Conservation (phyloP, 495 filamentous ascomycete species). For the Echria macrotheca region DNA sequence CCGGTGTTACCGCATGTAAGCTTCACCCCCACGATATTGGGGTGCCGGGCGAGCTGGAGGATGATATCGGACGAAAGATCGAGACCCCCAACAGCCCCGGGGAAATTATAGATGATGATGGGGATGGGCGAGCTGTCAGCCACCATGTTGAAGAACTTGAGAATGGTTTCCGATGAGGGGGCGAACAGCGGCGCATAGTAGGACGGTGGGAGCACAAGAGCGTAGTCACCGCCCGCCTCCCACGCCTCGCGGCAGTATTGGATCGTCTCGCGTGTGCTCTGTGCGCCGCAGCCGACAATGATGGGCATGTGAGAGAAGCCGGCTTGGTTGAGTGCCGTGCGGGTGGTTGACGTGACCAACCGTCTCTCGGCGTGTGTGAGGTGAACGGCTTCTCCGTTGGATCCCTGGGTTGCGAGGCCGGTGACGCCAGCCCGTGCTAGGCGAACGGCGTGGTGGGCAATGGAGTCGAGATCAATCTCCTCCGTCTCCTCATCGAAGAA, state of each 20-base stretch:
- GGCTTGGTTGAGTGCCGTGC: conserved; percentile 64
- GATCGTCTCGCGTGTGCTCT: conserved; percentile 84
- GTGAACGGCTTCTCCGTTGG: conserved; percentile 87
- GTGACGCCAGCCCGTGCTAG: conserved; percentile 76
- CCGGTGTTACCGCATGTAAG: conserved; percentile 93
- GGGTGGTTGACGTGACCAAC: conserved; percentile 70
- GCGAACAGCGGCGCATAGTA: conserved; percentile 70
- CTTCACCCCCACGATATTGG: conserved; percentile 87
- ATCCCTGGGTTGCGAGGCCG: conserved; percentile 80
- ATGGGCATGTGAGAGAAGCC: conserved; percentile 71
- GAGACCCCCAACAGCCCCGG: conserved; percentile 71
- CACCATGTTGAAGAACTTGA: conserved; percentile 71
- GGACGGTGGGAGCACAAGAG: conserved; percentile 77
- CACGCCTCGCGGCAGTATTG: conserved; percentile 71
- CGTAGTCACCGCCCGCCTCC: conserved; percentile 78
- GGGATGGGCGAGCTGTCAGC: conserved; percentile 80
- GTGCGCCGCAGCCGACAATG: conserved; percentile 80
- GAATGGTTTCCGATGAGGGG: conserved; percentile 57
- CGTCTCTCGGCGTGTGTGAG: conserved; percentile 68
- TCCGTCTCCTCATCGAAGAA: conserved; percentile 79
- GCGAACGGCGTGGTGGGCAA: conserved; percentile 69
- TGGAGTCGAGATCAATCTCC: conserved; percentile 65
- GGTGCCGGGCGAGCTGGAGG: conserved; percentile 64
- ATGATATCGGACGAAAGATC: conserved; percentile 82
- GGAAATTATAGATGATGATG: conserved; percentile 91